A percentile compares a stretch with the other conserved stretches of the same genome.
Evolutionary conservation across 331 rosid genomes (phyloP).

Genomic region (Cydonia oblonga): DNA sequence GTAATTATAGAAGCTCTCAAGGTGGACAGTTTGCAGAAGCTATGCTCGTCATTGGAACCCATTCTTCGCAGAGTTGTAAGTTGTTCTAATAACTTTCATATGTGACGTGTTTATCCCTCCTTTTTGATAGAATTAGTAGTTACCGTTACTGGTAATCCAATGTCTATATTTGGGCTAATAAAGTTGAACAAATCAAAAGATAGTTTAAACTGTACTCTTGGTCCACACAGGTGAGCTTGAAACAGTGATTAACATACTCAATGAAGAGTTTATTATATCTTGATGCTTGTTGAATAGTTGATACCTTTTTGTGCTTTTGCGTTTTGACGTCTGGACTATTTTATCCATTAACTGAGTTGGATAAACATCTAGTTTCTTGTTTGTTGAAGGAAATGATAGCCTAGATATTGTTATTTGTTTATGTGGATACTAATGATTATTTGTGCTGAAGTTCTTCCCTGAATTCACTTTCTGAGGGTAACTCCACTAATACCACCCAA

Average conservation of each 20-base stretch:
- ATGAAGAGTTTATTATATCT: neutral
- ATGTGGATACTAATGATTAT: neutral
- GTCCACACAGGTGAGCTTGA: neutral
- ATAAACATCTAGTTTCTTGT: neutral
- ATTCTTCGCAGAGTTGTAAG: slow-evolving; percentile 97
- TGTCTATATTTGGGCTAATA: neutral
- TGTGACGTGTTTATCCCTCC: neutral
- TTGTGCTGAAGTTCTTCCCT: neutral
- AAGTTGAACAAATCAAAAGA: neutral
- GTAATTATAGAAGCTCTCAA: slow-evolving; percentile 95
- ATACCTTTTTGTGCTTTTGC: neutral
- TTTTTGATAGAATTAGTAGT: neutral
- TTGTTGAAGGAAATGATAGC: neutral
- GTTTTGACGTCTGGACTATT: neutral
- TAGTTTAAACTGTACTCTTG: neutral
- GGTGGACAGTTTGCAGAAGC: slow-evolving; percentile 93
- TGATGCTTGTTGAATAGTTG: neutral
- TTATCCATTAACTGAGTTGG: neutral
- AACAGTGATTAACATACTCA: neutral
- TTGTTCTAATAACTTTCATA: neutral
- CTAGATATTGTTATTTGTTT: neutral
- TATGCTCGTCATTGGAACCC: slow-evolving; percentile 93
- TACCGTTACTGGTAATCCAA: neutral
- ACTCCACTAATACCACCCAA: neutral
- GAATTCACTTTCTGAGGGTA: neutral